A percentile compares a stretch with the other conserved stretches of the same genome.
These are phyloP conservation scores for Calcarisporium arbuscula DNA, from an alignment of 2,329 filamentous ascomycete species.

Conservation along the genomic window DNA sequence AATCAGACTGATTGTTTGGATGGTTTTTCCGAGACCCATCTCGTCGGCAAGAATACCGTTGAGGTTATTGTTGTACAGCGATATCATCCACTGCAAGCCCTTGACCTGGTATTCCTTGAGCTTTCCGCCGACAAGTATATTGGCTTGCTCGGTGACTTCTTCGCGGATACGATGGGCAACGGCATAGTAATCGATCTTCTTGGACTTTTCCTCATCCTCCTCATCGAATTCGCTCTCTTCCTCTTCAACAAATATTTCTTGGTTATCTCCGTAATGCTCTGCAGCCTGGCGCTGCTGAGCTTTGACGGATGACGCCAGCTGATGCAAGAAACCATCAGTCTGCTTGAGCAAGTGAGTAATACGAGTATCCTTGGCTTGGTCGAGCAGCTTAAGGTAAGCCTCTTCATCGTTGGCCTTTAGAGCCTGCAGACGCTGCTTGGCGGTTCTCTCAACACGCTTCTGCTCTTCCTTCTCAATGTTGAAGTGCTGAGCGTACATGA, in stretches of 20 bases:
- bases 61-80: slow-evolving; percentile 98
- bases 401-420: slow-evolving; percentile 99
- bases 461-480: slow-evolving; percentile 99
- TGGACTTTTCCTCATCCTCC: slow-evolving; percentile 61
- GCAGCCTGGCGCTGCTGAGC: slow-evolving; percentile 81
- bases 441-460: slow-evolving; percentile 93
- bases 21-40: slow-evolving; percentile 99
- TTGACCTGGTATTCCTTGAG: slow-evolving; percentile 98
- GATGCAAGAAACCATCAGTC: slow-evolving; percentile 94
- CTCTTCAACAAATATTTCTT: slow-evolving; percentile 46
- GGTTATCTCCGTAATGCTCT: slow-evolving; percentile 67
- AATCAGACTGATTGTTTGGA: slow-evolving; percentile 96
- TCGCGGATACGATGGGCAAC: slow-evolving; percentile 95
- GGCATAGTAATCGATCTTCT: slow-evolving; percentile 97
- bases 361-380: slow-evolving; percentile 98
- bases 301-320: slow-evolving; percentile 91
- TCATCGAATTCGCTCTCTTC: slow-evolving; percentile 66
- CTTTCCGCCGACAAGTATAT: slow-evolving; percentile 81
- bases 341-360: slow-evolving; percentile 96
- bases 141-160: slow-evolving; percentile 76
- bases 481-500: slow-evolving; percentile 86
- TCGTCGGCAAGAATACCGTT: slow-evolving; percentile 98
- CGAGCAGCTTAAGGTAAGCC: slow-evolving; percentile 94
- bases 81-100: slow-evolving; percentile 99
- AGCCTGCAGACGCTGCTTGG: slow-evolving; percentile 98